These are phyloP conservation scores for Ottelia alismoides DNA, from an alignment of 106 monocot species.

Conservation along the genomic window DNA sequence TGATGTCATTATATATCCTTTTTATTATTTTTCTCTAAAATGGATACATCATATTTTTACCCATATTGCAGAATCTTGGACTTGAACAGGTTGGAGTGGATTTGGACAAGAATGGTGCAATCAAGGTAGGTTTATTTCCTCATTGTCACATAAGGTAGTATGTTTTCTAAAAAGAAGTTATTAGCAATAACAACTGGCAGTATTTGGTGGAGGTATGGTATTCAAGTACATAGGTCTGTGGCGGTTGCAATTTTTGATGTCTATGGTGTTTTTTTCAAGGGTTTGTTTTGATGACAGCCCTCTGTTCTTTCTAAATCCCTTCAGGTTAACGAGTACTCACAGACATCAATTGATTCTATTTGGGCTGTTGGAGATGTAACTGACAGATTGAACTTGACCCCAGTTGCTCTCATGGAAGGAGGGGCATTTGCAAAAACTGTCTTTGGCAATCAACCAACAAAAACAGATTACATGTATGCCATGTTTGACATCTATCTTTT, in stretches of 20 bases:
- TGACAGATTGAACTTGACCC: conserved; percentile 86
- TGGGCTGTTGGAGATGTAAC: conserved; percentile 99
- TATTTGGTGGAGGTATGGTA: no score
- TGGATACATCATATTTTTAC: neutral
- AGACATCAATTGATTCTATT: conserved; percentile 74
- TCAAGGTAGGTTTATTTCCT: no score
- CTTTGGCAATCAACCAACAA: conserved; percentile 68
- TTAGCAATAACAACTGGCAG: no score
- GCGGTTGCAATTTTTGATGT: no score
- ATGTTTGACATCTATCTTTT: no score
- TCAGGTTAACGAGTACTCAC: conserved; percentile 90
- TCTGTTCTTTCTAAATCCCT: no score
- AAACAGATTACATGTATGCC: conserved; percentile 76
- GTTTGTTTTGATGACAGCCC: no score
- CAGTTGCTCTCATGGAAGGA: conserved; percentile 98
- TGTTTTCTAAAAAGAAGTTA: no score
- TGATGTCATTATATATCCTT: no score
- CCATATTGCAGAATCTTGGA: conserved; percentile 63
- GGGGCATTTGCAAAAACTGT: conserved; percentile 88
- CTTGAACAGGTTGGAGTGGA: conserved; percentile 87
- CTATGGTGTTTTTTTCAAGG: neutral
- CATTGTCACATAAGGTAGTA: no score
- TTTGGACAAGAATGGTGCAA: conserved; percentile 70
- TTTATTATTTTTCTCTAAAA: no score
- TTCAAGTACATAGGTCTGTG: no score